Conservation (phyloP, 176 grass and related monocot species). For the Carex littledalei region DNA sequence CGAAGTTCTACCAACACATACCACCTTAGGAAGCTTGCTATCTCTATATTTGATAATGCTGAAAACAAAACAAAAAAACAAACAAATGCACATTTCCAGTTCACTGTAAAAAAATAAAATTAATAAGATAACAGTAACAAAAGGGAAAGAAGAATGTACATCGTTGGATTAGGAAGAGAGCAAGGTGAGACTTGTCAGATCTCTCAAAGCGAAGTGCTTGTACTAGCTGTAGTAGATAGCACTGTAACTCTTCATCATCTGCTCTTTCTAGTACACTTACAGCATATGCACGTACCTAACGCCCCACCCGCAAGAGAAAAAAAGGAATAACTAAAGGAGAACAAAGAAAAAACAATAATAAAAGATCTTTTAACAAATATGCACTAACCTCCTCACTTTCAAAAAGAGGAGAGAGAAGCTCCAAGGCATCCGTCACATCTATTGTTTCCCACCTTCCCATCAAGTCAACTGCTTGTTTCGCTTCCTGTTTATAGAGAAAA, state of each 20-base stretch:
- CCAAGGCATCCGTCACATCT: constrained; percentile 93
- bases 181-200: constrained; percentile 85
- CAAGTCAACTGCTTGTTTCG: constrained; percentile 94
- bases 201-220: constrained; percentile 98
- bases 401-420: constrained; percentile 89
- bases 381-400: constrained; percentile 76
- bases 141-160: constrained; percentile 37
- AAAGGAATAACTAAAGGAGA: constrained; percentile 10
- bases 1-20: constrained; percentile 92
- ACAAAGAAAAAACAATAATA: not conserved
- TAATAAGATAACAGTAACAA: not conserved
- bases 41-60: constrained; percentile 93
- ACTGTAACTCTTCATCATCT: constrained; percentile 92
- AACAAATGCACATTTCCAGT: not conserved
- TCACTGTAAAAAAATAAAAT: not conserved
- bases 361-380: constrained; percentile 14
- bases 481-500: constrained; percentile 43
- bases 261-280: constrained; percentile 89
- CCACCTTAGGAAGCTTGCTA: constrained; percentile 95
- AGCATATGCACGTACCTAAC: constrained; percentile 88
- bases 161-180: constrained; percentile 88
- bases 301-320: not conserved
- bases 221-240: constrained; percentile 94
- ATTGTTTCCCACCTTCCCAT: constrained; percentile 94
- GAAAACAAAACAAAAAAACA: not conserved